These are phyloP conservation scores for Monosporascus ibericus DNA, from an alignment of 2,329 filamentous ascomycete genomes.

Conservation along the genomic window DNA sequence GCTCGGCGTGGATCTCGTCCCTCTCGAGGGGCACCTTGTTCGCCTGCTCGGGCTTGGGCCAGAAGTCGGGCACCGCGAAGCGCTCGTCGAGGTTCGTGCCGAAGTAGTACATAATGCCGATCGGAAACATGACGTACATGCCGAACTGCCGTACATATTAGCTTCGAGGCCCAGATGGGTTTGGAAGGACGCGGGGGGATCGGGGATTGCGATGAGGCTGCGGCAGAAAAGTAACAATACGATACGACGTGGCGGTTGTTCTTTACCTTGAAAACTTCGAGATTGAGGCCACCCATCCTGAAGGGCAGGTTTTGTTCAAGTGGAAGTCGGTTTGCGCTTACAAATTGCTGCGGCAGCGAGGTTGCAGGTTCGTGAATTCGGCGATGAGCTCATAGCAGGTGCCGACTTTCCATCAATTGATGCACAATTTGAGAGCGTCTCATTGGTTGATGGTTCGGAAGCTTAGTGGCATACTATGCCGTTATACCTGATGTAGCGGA, in stretches of 20 bases:
- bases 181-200: not conserved
- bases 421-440: not conserved
- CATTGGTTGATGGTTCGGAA: not conserved
- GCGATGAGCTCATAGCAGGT: not conserved
- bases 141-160: slow-evolving; percentile 61
- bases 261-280: slow-evolving; percentile 88
- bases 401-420: not conserved
- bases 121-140: slow-evolving; percentile 98
- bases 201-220: slow-evolving; percentile 1
- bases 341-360: not conserved
- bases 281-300: slow-evolving; percentile 74
- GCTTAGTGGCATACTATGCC: too few species aligned
- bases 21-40: slow-evolving; percentile 70
- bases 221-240: not conserved
- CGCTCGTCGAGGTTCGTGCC: slow-evolving; percentile 93
- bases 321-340: not conserved
- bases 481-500: too few species aligned
- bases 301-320: not conserved
- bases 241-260: not conserved
- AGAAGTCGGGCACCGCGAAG: slow-evolving; percentile 86
- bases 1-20: slow-evolving; percentile 78
- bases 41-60: slow-evolving; percentile 76
- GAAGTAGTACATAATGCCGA: slow-evolving; percentile 99
- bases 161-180: slow-evolving; percentile 4
- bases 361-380: not conserved